Percentiles rank a stretch among this genome's conserved stretches.
These are phyloP conservation scores for Thermochaetoides thermophila DNA, from an alignment of 495 filamentous ascomycete species.

Conservation along the genomic window DNA sequence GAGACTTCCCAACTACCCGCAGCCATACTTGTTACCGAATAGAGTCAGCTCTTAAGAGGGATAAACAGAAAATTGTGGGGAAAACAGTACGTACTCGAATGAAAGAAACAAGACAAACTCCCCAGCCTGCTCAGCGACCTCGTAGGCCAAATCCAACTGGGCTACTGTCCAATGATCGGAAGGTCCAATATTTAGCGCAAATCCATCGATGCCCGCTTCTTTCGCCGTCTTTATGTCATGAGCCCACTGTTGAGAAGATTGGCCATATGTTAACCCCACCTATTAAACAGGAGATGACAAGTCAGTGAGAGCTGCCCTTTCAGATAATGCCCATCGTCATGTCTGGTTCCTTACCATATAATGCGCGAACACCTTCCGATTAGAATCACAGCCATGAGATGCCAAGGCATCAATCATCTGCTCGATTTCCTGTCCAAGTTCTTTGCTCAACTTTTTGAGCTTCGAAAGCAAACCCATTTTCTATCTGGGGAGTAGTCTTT, in stretches of 20 bases:
- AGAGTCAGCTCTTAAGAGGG: constrained; percentile 1
- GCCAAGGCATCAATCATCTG: no score
- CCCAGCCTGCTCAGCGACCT: constrained; percentile 34
- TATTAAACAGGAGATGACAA: constrained; percentile 1
- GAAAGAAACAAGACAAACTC: constrained; percentile 52
- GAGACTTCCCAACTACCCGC: constrained; percentile 38
- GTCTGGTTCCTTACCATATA: constrained; percentile 26
- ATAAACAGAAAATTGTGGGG: background rate
- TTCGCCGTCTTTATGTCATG: constrained; percentile 46
- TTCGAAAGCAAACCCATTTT: no score
- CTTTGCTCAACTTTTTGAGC: no score
- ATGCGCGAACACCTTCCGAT: constrained; percentile 22
- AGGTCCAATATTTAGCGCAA: constrained; percentile 52
- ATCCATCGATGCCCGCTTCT: constrained; percentile 52
- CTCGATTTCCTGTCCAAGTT: no score
- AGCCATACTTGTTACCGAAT: constrained; percentile 21
- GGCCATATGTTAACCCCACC: constrained; percentile 29
- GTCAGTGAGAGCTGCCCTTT: background rate
- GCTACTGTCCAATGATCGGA: constrained; percentile 34
- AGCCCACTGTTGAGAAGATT: constrained; percentile 37
- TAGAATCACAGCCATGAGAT: no score
- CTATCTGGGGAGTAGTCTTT: no score
- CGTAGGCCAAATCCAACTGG: constrained; percentile 38
- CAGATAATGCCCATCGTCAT: background rate
- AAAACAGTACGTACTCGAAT: constrained; percentile 37